A percentile compares a stretch with the other conserved stretches of the same genome.
Conservation (phyloP, 345 rosid species). For the Excoecaria agallocha region DNA sequence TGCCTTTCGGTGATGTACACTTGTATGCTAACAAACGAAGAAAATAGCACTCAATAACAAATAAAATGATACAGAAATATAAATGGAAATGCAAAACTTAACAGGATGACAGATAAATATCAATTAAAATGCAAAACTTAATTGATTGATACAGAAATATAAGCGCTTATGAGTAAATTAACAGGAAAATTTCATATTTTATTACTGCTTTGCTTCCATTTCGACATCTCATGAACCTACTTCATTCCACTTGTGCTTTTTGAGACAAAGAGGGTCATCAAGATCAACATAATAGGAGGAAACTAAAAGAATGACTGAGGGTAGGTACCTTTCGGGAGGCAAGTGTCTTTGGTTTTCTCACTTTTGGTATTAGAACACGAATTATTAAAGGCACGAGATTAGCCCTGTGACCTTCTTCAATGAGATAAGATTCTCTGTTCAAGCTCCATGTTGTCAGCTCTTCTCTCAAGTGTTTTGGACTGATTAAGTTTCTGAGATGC, state of each 20-base stretch:
- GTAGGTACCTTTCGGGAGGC: conserved; percentile 76
- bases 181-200: neutral
- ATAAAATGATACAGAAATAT: neutral
- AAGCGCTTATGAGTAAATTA: no score
- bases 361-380: conserved; percentile 75
- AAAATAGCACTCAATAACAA: conserved; percentile 1
- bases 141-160: neutral
- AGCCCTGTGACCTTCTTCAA: conserved; percentile 65
- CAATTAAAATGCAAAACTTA: neutral
- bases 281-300: neutral
- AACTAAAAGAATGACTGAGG: neutral
- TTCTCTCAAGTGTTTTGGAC: conserved; percentile 66
- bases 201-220: neutral
- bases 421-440: conserved; percentile 48
- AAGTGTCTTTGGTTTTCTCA: conserved; percentile 69
- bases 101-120: neutral
- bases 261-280: neutral
- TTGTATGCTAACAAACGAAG: conserved; percentile 63
- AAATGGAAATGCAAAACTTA: neutral
- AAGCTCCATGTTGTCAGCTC: conserved; percentile 87
- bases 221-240: neutral
- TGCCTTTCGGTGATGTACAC: conserved; percentile 70
- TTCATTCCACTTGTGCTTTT: neutral
- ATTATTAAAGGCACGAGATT: conserved; percentile 59
- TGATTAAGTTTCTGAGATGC: conserved; percentile 74